phyloP scores from a whole-genome alignment of 306 rosid species.

The Potentilla sterilis region DNA sequence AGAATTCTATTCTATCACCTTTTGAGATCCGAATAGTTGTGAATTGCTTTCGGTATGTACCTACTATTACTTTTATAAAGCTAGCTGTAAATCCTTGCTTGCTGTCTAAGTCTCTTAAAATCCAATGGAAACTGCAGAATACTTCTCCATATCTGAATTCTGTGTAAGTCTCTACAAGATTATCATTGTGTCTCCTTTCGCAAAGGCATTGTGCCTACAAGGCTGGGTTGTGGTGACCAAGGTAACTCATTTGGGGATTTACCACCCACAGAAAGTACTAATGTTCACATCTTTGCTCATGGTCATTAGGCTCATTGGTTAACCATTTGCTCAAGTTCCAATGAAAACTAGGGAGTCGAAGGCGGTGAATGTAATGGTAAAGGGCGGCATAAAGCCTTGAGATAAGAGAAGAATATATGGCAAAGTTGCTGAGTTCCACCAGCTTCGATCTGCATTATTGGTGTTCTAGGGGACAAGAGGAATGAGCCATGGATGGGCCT shows the following conservation, averaged over 20 bases:
- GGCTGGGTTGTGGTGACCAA: neutral
- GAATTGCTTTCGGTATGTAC: conserved; percentile 21
- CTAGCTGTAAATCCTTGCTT: conserved; percentile 28
- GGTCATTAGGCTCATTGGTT: neutral
- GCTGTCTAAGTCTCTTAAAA: conserved; percentile 26
- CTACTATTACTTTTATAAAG: conserved; percentile 30
- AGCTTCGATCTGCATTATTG: conserved; percentile 45
- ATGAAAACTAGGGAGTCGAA: conserved; percentile 7
- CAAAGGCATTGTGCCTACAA: neutral
- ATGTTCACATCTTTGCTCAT: neutral
- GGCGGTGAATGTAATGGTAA: conserved; percentile 23
- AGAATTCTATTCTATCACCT: neutral
- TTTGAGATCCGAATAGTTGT: conserved; percentile 1
- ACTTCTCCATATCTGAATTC: conserved; percentile 16
- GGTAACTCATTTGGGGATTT: neutral
- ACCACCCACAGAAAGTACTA: neutral
- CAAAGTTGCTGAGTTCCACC: conserved; percentile 28
- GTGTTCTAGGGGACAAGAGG: conserved; percentile 49
- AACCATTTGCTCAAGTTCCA: conserved; percentile 6
- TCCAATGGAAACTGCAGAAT: conserved; percentile 27
- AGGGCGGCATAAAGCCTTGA: conserved; percentile 18
- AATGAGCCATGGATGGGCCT: conserved; percentile 59
- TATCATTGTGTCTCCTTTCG: conserved; percentile 1
- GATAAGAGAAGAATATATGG: conserved; percentile 12
- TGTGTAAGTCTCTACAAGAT: neutral